These are phyloP conservation scores for Kodamaea kakaduensis DNA, from an alignment of 805 yeast species.

Conservation along the genomic window DNA sequence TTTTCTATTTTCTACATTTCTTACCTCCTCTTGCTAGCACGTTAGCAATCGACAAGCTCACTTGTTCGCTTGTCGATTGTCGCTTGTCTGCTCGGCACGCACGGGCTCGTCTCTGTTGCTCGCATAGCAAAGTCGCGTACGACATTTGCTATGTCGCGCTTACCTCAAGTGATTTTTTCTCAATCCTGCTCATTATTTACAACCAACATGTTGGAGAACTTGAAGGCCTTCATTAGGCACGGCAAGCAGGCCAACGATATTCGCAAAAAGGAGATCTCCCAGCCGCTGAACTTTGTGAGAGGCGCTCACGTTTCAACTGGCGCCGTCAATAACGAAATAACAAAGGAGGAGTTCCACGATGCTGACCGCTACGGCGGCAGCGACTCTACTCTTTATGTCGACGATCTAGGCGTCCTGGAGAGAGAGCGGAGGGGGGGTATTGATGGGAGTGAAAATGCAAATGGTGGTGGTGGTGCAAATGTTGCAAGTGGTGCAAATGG, in stretches of 20 bases:
- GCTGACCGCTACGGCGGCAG: background rate
- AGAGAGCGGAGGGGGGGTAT: too few species aligned
- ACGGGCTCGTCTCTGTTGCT: background rate
- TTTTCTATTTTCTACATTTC: too few species aligned
- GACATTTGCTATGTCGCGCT: background rate
- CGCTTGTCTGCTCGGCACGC: too few species aligned
- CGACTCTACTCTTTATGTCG: slow-evolving; percentile 1
- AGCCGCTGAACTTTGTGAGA: slow-evolving; percentile 7
- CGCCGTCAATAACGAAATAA: background rate
- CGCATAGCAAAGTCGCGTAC: slow-evolving; percentile 7
- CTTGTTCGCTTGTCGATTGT: too few species aligned
- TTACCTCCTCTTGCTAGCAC: too few species aligned
- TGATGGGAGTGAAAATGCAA: too few species aligned
- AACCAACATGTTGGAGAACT: slow-evolving; percentile 35
- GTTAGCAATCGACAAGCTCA: too few species aligned
- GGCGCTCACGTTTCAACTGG: background rate
- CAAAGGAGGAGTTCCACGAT: slow-evolving; percentile 1
- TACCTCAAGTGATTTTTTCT: background rate
- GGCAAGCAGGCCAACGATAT: slow-evolving; percentile 53
- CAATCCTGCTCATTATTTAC: background rate
- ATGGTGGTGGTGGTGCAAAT: too few species aligned
- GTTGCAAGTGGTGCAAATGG: too few species aligned
- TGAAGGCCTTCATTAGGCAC: slow-evolving; percentile 59
- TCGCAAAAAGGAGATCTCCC: slow-evolving; percentile 12
- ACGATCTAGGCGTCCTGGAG: slow-evolving; percentile 1